These are phyloP conservation scores for Phytophthora pistaciae DNA, from an alignment of 352 stramenopile genomes.

Conservation along the genomic window DNA sequence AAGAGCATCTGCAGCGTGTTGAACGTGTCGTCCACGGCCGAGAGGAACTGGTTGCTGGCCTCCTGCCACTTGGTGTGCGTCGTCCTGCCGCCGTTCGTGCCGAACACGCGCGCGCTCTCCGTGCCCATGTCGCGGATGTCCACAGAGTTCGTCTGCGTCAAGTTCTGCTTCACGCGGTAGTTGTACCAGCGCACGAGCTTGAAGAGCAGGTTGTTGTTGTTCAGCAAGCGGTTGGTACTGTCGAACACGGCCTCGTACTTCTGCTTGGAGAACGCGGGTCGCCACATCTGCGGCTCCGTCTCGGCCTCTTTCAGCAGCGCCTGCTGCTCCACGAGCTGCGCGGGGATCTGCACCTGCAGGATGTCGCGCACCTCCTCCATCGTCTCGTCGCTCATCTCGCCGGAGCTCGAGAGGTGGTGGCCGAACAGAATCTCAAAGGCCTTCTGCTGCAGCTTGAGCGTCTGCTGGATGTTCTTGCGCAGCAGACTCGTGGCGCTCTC, in stretches of 20 bases:
- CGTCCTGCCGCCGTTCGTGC: constrained; percentile 36
- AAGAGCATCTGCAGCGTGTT: constrained; percentile 80
- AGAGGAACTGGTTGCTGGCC: constrained; percentile 60
- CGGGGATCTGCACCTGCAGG: constrained; percentile 66
- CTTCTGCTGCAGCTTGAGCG: constrained; percentile 68
- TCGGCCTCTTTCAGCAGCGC: constrained; percentile 71
- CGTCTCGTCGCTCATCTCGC: constrained; percentile 60
- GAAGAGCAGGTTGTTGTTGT: constrained; percentile 86
- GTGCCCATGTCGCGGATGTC: constrained; percentile 59
- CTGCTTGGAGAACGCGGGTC: constrained; percentile 70
- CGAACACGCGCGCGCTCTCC: constrained; percentile 22
- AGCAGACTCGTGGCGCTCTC: constrained; percentile 74
- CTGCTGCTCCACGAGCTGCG: constrained; percentile 63
- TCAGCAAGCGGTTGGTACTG: constrained; percentile 68
- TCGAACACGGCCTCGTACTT: constrained; percentile 83
- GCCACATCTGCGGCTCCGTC: constrained; percentile 75
- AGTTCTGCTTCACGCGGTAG: constrained; percentile 63
- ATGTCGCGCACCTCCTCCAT: constrained; percentile 65
- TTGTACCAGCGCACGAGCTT: constrained; percentile 86
- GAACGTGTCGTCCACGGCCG: constrained; percentile 71
- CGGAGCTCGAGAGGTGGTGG: constrained; percentile 68
- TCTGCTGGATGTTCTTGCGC: constrained; percentile 81
- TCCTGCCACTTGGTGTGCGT: constrained; percentile 63
- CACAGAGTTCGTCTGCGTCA: constrained; percentile 43
- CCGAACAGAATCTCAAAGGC: constrained; percentile 76